Percentiles rank a stretch among this genome's conserved stretches.
phyloP scores from a whole-genome alignment of 2,329 filamentous ascomycete genomes.

The Achaetomium macrosporum region DNA sequence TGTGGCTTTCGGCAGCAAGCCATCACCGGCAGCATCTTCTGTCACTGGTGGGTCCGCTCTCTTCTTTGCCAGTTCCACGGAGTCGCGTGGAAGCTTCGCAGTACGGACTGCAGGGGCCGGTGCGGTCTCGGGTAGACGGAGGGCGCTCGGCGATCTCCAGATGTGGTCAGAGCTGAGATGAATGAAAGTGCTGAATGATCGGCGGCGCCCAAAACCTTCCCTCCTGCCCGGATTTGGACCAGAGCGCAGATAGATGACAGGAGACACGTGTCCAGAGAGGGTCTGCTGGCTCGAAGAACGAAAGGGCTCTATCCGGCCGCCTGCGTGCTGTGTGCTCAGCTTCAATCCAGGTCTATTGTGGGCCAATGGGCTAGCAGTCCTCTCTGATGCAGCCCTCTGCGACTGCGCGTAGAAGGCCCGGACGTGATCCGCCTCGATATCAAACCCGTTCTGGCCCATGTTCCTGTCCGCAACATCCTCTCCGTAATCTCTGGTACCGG shows the following conservation, averaged over 20 bases:
- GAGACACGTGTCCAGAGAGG: not conserved
- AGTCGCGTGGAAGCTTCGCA: slow-evolving; percentile 19
- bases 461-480: slow-evolving; percentile 62
- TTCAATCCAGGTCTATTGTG: not conserved
- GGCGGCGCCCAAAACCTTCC: slow-evolving; percentile 11
- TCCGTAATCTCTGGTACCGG: slow-evolving; percentile 51
- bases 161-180: not conserved
- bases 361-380: not conserved
- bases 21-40: slow-evolving; percentile 5
- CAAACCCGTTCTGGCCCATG: slow-evolving; percentile 34
- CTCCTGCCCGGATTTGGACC: not conserved
- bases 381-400: not conserved
- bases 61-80: slow-evolving; percentile 21
- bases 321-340: slow-evolving; percentile 4
- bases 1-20: slow-evolving; percentile 12
- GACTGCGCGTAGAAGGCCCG: slow-evolving; percentile 33
- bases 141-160: not conserved
- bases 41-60: slow-evolving; percentile 1
- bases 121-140: slow-evolving; percentile 8
- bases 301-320: slow-evolving; percentile 18
- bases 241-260: not conserved
- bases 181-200: slow-evolving; percentile 22
- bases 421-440: slow-evolving; percentile 31
- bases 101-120: slow-evolving; percentile 8
- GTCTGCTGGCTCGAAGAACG: slow-evolving; percentile 16